Evolutionary conservation across 2,329 filamentous ascomycete species (phyloP).

Genomic region (Hymenoscyphus salicellus): DNA sequence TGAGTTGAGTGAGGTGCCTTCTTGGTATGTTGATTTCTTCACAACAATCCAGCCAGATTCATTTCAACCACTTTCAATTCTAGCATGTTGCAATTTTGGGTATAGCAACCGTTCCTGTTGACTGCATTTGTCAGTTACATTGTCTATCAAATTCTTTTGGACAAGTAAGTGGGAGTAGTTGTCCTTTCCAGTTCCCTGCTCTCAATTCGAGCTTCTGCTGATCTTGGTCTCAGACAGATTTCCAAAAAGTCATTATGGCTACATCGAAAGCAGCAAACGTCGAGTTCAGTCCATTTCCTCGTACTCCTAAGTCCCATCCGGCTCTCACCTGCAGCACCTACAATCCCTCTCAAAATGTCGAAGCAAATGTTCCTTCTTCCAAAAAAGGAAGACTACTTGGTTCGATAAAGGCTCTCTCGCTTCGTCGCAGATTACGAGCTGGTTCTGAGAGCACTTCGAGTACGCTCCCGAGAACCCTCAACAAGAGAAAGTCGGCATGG

Average conservation of each 20-base stretch:
- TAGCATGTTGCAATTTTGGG: slow-evolving; percentile 19
- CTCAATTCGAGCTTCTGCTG: background rate
- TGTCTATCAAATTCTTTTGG: background rate
- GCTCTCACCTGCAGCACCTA: background rate
- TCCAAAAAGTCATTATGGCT: slow-evolving; percentile 19
- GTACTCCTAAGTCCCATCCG: slow-evolving; percentile 12
- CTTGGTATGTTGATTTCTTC: background rate
- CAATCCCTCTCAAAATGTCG: background rate
- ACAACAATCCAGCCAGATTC: slow-evolving; percentile 1
- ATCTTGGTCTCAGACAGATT: background rate
- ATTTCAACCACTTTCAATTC: slow-evolving; percentile 6
- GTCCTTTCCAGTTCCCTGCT: background rate
- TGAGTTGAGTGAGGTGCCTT: background rate
- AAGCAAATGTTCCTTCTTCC: background rate
- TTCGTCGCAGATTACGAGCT: slow-evolving; percentile 1
- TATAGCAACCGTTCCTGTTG: slow-evolving; percentile 15
- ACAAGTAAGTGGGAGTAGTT: background rate
- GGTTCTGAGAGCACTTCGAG: slow-evolving; percentile 14
- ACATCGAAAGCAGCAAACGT: slow-evolving; percentile 13
- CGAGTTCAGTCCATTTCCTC: slow-evolving; percentile 17
- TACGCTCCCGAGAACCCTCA: slow-evolving; percentile 4
- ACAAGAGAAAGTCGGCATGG: slow-evolving; percentile 20
- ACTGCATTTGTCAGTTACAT: background rate
- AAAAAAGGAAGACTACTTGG: slow-evolving; percentile 12
- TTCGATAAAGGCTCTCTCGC: slow-evolving; percentile 12